Conservation (phyloP, 371 early-diverging fungal species). For the Apophysomyces sp. region DNA sequence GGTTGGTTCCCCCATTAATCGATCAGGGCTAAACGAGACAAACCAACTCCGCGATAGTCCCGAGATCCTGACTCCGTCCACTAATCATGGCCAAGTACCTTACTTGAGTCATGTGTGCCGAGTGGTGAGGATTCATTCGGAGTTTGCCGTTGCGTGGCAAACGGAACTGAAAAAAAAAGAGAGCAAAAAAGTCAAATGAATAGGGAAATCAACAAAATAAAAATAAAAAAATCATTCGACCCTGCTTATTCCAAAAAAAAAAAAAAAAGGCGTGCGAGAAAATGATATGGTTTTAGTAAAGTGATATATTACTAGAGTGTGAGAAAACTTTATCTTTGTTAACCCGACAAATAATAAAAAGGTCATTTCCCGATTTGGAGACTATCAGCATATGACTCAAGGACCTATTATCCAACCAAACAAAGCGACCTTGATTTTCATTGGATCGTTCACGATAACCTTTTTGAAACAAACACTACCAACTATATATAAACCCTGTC, state of each 20-base stretch:
- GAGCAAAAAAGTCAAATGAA: no score
- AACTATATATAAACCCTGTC: not conserved
- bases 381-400: conserved; percentile 1
- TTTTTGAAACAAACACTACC: not conserved
- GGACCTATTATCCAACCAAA: conserved; percentile 1
- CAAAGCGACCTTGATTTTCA: not conserved
- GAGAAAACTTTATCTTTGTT: conserved; percentile 3
- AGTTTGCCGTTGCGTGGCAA: not conserved
- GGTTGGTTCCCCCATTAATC: not conserved
- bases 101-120: not conserved
- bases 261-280: not conserved
- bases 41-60: not conserved
- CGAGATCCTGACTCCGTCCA: not conserved
- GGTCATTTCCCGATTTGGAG: not conserved
- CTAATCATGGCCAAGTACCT: not conserved
- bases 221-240: no score
- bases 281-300: no score
- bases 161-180: no score
- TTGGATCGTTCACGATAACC: not conserved
- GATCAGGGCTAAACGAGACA: not conserved
- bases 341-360: not conserved
- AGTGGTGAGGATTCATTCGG: not conserved
- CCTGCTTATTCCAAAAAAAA: not conserved
- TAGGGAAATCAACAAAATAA: no score
- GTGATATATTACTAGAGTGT: not conserved